phyloP scores from a whole-genome alignment of 2,329 filamentous ascomycete species.

The Aspergillus calidoustus region DNA sequence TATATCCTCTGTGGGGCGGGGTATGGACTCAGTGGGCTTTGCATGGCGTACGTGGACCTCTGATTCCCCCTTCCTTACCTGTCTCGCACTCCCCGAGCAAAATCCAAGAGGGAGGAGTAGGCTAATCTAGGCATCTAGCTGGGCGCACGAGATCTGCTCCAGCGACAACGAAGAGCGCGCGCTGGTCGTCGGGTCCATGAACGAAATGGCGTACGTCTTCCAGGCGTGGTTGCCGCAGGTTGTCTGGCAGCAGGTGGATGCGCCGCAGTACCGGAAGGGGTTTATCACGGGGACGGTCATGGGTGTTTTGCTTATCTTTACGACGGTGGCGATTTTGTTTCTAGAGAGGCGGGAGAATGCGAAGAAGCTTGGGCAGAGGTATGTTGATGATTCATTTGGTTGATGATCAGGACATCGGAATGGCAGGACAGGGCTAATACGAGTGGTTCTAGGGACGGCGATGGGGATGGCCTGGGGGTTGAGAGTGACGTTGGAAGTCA shows the following conservation, averaged over 20 bases:
- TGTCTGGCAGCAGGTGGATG: slow-evolving; percentile 68
- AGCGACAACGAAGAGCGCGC: slow-evolving; percentile 68
- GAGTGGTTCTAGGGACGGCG: not conserved
- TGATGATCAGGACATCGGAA: no score
- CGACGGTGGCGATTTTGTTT: slow-evolving; percentile 35
- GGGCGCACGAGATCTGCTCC: slow-evolving; percentile 61
- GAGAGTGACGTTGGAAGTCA: not conserved
- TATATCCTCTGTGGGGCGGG: slow-evolving; percentile 59
- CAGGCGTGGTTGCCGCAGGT: slow-evolving; percentile 71
- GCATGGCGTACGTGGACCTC: slow-evolving; percentile 50
- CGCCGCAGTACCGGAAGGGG: slow-evolving; percentile 64
- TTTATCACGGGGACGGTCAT: slow-evolving; percentile 61
- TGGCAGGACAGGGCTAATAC: not conserved
- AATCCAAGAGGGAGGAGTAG: not conserved
- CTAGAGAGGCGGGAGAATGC: slow-evolving; percentile 17
- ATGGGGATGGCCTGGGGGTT: not conserved
- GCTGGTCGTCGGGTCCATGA: slow-evolving; percentile 69
- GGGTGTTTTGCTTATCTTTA: slow-evolving; percentile 55
- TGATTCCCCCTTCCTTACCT: not conserved
- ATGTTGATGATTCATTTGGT: not conserved
- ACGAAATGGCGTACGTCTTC: slow-evolving; percentile 70
- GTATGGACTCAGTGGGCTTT: slow-evolving; percentile 54
- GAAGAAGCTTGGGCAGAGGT: slow-evolving; percentile 6
- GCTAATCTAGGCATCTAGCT: slow-evolving; percentile 34
- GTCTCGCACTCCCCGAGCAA: not conserved